These are phyloP conservation scores for Globisporangium iwayamae DNA, from an alignment of 352 stramenopile genomes.

Conservation along the genomic window DNA sequence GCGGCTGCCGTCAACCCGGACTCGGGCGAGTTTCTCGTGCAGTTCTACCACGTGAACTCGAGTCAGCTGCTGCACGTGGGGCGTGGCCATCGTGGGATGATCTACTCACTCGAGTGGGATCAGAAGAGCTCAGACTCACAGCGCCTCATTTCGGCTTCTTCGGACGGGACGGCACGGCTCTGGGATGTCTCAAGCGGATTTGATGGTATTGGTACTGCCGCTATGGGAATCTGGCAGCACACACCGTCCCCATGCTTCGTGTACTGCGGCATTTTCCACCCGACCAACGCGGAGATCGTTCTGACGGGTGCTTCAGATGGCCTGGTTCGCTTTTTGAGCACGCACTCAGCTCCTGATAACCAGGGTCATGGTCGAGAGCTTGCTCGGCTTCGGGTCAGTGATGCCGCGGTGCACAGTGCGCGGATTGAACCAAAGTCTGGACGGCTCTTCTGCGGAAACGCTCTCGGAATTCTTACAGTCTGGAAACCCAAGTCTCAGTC, in stretches of 20 bases:
- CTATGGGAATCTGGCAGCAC: constrained; percentile 41
- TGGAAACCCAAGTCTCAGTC: constrained; percentile 23
- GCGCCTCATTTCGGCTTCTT: constrained; percentile 51
- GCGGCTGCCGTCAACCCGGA: constrained; percentile 38
- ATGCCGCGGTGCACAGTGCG: constrained; percentile 44
- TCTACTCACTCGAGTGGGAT: constrained; percentile 62
- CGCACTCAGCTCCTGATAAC: background rate
- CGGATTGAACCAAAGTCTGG: constrained; percentile 37
- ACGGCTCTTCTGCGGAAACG: constrained; percentile 61
- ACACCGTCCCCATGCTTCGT: constrained; percentile 53
- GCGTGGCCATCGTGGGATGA: constrained; percentile 46
- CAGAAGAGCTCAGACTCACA: constrained; percentile 8
- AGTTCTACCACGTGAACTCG: constrained; percentile 42
- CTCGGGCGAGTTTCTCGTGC: constrained; percentile 36
- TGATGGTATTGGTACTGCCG: background rate
- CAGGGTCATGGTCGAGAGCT: background rate
- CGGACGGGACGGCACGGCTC: constrained; percentile 45
- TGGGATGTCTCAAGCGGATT: constrained; percentile 27
- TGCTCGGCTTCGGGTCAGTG: constrained; percentile 20
- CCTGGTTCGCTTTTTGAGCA: constrained; percentile 39
- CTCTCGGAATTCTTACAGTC: constrained; percentile 40
- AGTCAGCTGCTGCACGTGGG: constrained; percentile 32
- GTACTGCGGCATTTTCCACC: constrained; percentile 59
- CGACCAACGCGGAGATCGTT: constrained; percentile 22
- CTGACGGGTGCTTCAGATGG: constrained; percentile 59